Evolutionary conservation across 345 rosid genomes (phyloP).

Genomic region (Citrus sinensis): DVS_A1.0 CM039166.1:14860001-14860500

Average conservation of each 20-base stretch:
- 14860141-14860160: neutral
- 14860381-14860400: neutral
- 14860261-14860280: slow-evolving; percentile 29
- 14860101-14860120: neutral
- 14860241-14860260: neutral
- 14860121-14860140: neutral
- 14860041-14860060: too few species aligned
- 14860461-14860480: neutral
- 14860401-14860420: neutral
- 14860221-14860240: neutral
- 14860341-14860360: slow-evolving; percentile 52
- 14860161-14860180: too few species aligned
- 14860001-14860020: too few species aligned
- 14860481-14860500: too few species aligned
- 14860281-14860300: neutral
- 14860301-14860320: slow-evolving; percentile 20
- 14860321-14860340: slow-evolving; percentile 51
- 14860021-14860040: too few species aligned
- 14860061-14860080: too few species aligned
- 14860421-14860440: neutral
- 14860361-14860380: slow-evolving; percentile 33
- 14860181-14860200: too few species aligned
- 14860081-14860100: too few species aligned
- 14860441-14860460: neutral
- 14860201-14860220: neutral